These are phyloP conservation scores for Camillea tinctor DNA, from an alignment of 2,329 filamentous ascomycete genomes.

Conservation along the genomic window DNA sequence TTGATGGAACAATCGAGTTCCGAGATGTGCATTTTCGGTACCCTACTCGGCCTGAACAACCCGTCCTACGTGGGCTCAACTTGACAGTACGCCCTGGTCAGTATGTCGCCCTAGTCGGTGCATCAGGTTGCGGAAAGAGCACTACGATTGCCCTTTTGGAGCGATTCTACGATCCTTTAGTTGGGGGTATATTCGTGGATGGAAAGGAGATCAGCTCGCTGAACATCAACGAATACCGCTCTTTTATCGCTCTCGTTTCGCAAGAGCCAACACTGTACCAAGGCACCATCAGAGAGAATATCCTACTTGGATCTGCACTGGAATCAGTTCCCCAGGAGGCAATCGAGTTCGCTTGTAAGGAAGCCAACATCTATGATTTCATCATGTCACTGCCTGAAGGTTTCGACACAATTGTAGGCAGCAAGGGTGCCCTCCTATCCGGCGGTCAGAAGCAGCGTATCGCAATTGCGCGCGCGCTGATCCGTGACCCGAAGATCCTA, in stretches of 20 bases:
- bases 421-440: constrained; percentile 79
- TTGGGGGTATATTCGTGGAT: constrained; percentile 79
- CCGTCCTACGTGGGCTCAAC: constrained; percentile 84
- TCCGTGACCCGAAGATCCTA: constrained; percentile 87
- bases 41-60: constrained; percentile 84
- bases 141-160: constrained; percentile 91
- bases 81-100: constrained; percentile 72
- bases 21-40: constrained; percentile 93
- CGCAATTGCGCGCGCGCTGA: constrained; percentile 85
- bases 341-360: constrained; percentile 76
- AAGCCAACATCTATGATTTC: constrained; percentile 92
- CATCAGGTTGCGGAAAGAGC: constrained; percentile 90
- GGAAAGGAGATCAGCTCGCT: constrained; percentile 76
- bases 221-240: constrained; percentile 84
- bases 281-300: constrained; percentile 87
- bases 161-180: constrained; percentile 88
- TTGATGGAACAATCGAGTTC: constrained; percentile 84
- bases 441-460: constrained; percentile 95
- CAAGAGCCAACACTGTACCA: constrained; percentile 96
- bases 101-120: constrained; percentile 88
- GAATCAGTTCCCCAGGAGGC: constrained; percentile 69
- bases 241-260: constrained; percentile 80
- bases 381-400: constrained; percentile 83
- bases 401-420: constrained; percentile 81
- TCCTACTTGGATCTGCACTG: constrained; percentile 71